Percentiles rank a stretch among this genome's conserved stretches.
Evolutionary conservation across 495 filamentous ascomycete species (phyloP).

Genomic region (Polyplosphaeria fusca): DNA sequence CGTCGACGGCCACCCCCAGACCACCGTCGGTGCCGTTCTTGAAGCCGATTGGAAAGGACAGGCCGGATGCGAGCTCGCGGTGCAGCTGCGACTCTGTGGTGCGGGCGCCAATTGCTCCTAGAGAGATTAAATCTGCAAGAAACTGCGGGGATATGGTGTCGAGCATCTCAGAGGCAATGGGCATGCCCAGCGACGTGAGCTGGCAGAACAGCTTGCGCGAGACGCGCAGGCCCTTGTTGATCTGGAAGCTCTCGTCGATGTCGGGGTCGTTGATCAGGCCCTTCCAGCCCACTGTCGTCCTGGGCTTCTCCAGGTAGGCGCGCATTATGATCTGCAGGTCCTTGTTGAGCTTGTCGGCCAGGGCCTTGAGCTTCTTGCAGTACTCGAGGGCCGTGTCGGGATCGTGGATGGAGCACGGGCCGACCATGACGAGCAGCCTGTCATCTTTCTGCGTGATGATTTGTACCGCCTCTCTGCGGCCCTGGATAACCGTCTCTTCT

Average conservation of each 20-base stretch:
- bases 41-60: conserved; percentile 97
- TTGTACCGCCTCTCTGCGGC: conserved; percentile 74
- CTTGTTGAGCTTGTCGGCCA: conserved; percentile 69
- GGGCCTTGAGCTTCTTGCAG: conserved; percentile 66
- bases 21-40: conserved; percentile 99
- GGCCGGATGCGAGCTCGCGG: conserved; percentile 90
- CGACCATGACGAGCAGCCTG: conserved; percentile 89
- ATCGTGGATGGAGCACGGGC: conserved; percentile 97
- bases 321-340: conserved; percentile 95
- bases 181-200: conserved; percentile 79
- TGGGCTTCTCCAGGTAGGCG: conserved; percentile 97
- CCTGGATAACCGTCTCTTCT: conserved; percentile 68
- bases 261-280: conserved; percentile 98
- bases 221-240: conserved; percentile 95
- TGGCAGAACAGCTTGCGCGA: conserved; percentile 87
- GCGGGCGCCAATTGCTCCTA: conserved; percentile 91
- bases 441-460: conserved; percentile 79
- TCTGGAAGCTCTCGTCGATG: conserved; percentile 94
- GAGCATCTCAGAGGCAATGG: conserved; percentile 95
- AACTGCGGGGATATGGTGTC: conserved; percentile 98
- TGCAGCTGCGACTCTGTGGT: conserved; percentile 98
- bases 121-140: conserved; percentile 89
- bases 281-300: conserved; percentile 99
- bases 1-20: conserved; percentile 90
- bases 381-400: conserved; percentile 86